Conservation (phyloP, 208 protist species). For the Crithidia thermophila region DNA sequence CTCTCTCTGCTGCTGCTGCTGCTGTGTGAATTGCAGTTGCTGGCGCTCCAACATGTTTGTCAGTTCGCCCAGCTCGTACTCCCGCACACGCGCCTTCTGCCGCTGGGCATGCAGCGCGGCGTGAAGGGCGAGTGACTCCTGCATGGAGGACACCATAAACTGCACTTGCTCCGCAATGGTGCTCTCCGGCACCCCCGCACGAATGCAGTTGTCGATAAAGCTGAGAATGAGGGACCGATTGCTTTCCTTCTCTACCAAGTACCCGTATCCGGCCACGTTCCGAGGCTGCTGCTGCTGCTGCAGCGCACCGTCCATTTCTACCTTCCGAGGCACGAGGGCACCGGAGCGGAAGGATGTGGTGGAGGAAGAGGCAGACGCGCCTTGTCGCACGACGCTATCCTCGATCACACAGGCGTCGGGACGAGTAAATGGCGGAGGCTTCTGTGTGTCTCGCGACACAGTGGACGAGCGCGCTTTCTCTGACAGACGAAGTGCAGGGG, state of each 20-base stretch:
- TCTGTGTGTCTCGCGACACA: no score
- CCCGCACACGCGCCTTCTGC: conserved; percentile 56
- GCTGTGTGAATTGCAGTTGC: conserved; percentile 25
- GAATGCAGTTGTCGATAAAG: conserved; percentile 80
- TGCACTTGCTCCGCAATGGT: conserved; percentile 74
- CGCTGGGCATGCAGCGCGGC: conserved; percentile 58
- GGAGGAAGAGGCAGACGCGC: background rate
- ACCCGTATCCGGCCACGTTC: background rate
- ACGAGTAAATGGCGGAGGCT: background rate
- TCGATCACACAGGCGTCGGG: background rate
- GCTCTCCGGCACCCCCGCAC: conserved; percentile 55
- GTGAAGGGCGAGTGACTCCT: conserved; percentile 62
- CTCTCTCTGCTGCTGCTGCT: conserved; percentile 10
- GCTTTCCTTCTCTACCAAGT: conserved; percentile 11
- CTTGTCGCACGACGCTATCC: conserved; percentile 3
- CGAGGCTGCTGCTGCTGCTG: background rate
- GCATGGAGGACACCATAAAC: conserved; percentile 81
- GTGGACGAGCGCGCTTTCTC: no score
- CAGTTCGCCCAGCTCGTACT: conserved; percentile 60
- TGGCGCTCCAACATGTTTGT: conserved; percentile 60
- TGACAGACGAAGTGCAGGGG: no score
- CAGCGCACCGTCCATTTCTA: background rate
- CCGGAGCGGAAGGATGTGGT: background rate
- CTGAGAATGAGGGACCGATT: conserved; percentile 51
- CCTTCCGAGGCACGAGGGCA: no score